These are phyloP conservation scores for Cordyceps tenuipes DNA, from an alignment of 2,329 filamentous ascomycete genomes.

Conservation along the genomic window DNA sequence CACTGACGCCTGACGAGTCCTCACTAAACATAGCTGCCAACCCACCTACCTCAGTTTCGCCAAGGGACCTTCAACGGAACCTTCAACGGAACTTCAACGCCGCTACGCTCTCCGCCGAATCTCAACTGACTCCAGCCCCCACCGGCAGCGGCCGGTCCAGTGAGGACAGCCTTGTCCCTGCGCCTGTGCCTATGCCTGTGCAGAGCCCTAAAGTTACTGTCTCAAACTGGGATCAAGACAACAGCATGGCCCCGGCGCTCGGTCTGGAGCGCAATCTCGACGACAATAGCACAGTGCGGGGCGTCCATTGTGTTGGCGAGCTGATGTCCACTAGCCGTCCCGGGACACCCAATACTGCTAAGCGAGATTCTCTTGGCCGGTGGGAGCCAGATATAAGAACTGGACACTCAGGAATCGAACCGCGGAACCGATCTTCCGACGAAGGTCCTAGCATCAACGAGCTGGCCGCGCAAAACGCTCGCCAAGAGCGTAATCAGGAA, in stretches of 20 bases:
- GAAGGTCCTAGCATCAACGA: constrained; percentile 42
- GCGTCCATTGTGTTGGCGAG: constrained; percentile 32
- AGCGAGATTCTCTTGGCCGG: constrained; percentile 32
- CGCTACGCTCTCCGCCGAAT: constrained; percentile 21
- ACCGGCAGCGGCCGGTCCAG: constrained; percentile 42
- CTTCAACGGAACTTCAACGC: constrained; percentile 33
- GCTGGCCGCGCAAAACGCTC: constrained; percentile 31
- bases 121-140: constrained; percentile 41
- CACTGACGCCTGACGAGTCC: constrained; percentile 45
- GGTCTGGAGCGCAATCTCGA: constrained; percentile 33
- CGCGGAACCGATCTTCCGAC: constrained; percentile 32
- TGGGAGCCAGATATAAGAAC: constrained; percentile 32
- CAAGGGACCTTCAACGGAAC: constrained; percentile 34
- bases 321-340: constrained; percentile 23
- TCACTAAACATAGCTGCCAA: constrained; percentile 33
- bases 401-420: constrained; percentile 40
- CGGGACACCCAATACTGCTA: constrained; percentile 16
- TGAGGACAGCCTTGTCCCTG: constrained; percentile 37
- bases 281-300: constrained; percentile 27
- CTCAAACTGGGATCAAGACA: constrained; percentile 45
- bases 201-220: constrained; percentile 49
- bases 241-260: constrained; percentile 25
- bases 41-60: constrained; percentile 31
- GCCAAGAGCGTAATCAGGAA: constrained; percentile 38
- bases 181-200: constrained; percentile 32